Evolutionary conservation across 495 filamentous ascomycete genomes (phyloP).

Genomic region (Tuber borchii): DNA sequence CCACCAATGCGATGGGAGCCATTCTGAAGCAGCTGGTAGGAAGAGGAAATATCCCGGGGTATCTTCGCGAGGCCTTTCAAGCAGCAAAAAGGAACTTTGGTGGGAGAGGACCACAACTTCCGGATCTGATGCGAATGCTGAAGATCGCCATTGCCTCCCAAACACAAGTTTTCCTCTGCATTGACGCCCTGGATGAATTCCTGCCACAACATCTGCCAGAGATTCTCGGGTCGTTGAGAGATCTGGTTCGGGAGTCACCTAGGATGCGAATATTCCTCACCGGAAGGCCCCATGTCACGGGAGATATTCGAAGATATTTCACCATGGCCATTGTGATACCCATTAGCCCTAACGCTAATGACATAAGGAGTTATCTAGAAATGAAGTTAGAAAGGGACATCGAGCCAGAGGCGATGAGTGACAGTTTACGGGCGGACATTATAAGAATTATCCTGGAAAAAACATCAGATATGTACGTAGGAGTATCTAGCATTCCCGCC

Average conservation of each 20-base stretch:
- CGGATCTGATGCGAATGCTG: background rate
- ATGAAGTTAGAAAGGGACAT: background rate
- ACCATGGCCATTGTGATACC: background rate
- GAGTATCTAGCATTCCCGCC: too few species aligned
- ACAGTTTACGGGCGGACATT: too few species aligned
- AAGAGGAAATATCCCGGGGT: background rate
- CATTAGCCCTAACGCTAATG: background rate
- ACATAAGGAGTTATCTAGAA: background rate
- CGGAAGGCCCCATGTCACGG: background rate
- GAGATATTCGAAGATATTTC: background rate
- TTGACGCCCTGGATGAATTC: background rate
- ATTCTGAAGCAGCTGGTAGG: background rate
- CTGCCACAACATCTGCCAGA: background rate
- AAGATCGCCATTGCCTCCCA: background rate
- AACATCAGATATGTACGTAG: too few species aligned
- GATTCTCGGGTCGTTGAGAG: background rate
- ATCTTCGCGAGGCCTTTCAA: background rate
- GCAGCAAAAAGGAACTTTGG: background rate
- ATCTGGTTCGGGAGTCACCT: background rate
- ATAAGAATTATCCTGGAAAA: too few species aligned
- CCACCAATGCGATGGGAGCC: background rate
- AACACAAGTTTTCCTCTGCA: background rate
- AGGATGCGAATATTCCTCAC: background rate
- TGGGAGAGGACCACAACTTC: background rate
- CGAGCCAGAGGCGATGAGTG: background rate